These are phyloP conservation scores for Leavenworthia alabamica DNA, from an alignment of 345 rosid genomes.

Conservation along the genomic window DNA sequence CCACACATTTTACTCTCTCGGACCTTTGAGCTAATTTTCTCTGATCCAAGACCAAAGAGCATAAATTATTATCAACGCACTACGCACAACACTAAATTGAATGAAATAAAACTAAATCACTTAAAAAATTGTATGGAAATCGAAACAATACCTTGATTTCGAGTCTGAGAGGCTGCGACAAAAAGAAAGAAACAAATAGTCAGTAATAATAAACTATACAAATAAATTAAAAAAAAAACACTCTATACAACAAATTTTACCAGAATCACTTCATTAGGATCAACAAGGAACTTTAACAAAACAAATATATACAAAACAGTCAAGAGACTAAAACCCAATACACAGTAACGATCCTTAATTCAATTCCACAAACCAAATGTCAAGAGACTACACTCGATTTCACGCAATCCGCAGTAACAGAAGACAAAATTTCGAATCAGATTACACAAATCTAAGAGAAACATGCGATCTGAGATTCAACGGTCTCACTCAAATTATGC, in stretches of 20 bases:
- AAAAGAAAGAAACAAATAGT: slow-evolving; percentile 6
- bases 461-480: slow-evolving; percentile 20
- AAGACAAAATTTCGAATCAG: background rate
- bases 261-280: background rate
- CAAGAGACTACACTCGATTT: slow-evolving; percentile 19
- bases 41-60: slow-evolving; percentile 35
- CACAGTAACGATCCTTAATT: background rate
- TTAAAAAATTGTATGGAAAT: background rate
- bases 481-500: slow-evolving; percentile 3
- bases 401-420: slow-evolving; percentile 3
- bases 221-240: background rate
- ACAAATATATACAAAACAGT: slow-evolving; percentile 3
- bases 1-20: slow-evolving; percentile 64
- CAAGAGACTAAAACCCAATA: background rate
- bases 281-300: background rate
- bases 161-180: slow-evolving; percentile 42
- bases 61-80: background rate
- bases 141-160: slow-evolving; percentile 38
- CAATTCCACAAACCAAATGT: slow-evolving; percentile 15
- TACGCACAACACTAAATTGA: too few species aligned
- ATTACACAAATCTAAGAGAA: background rate
- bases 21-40: slow-evolving; percentile 48
- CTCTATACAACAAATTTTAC: background rate
- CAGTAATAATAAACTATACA: slow-evolving; percentile 14
- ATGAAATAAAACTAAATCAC: too few species aligned